Percentiles rank a stretch among this genome's conserved stretches.
phyloP scores from a whole-genome alignment of 1,284 basidiomycete species.

The Naganishia sp. region DNA sequence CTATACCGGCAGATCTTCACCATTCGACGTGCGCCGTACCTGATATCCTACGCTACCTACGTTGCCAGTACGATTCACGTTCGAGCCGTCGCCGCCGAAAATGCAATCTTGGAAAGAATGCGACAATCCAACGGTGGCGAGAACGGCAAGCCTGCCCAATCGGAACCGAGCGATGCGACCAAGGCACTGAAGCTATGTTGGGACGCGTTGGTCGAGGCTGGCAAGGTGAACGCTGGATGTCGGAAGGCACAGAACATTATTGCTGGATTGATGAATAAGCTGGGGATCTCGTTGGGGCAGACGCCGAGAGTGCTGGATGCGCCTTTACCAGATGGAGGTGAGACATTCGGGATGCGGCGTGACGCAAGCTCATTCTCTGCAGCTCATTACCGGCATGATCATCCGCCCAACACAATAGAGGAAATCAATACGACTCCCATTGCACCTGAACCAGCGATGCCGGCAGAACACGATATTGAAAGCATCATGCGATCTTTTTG shows the following conservation, averaged over 20 bases:
- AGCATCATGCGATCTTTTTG: slow-evolving; percentile 26
- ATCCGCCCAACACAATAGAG: neutral
- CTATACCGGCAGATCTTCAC: slow-evolving; percentile 42
- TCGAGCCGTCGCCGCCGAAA: slow-evolving; percentile 39
- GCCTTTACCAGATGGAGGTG: slow-evolving; percentile 12
- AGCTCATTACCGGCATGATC: no score
- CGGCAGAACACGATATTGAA: slow-evolving; percentile 18
- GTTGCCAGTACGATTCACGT: slow-evolving; percentile 47
- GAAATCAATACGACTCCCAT: neutral
- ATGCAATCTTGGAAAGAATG: slow-evolving; percentile 19
- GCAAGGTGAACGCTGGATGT: slow-evolving; percentile 39
- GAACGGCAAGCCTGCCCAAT: slow-evolving; percentile 33
- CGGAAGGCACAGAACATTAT: slow-evolving; percentile 37
- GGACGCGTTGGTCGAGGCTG: slow-evolving; percentile 38
- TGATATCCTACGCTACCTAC: slow-evolving; percentile 46
- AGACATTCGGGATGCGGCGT: neutral
- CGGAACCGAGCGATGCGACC: slow-evolving; percentile 32
- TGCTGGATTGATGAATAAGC: slow-evolving; percentile 33
- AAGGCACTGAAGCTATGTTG: slow-evolving; percentile 37
- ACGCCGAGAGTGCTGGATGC: slow-evolving; percentile 6
- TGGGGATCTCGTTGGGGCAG: slow-evolving; percentile 31
- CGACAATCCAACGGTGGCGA: neutral
- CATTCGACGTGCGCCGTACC: slow-evolving; percentile 44
- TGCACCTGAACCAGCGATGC: neutral
- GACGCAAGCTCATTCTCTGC: neutral